Evolutionary conservation across 139 green algal genomes (phyloP).

Genomic region (Chlamydomonas sphaeroides): DNA sequence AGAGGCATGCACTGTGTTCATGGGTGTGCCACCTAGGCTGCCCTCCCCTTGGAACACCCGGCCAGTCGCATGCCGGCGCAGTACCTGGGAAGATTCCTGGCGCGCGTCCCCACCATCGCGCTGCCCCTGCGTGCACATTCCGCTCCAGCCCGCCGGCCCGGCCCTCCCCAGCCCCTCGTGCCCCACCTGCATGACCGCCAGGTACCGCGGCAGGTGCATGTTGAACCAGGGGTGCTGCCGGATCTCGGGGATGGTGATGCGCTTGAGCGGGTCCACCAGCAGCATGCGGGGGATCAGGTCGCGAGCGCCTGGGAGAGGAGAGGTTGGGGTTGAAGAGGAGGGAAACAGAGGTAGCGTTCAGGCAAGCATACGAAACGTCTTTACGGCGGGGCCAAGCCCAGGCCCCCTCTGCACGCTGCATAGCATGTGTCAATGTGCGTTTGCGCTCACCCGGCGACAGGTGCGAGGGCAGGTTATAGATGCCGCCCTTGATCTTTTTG

Average conservation of each 20-base stretch:
- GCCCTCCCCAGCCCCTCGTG: background rate
- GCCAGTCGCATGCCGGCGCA: too few species aligned
- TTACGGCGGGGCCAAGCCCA: background rate
- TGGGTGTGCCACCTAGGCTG: too few species aligned
- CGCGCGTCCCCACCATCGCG: background rate
- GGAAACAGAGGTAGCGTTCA: too few species aligned
- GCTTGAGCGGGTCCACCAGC: conserved; percentile 98
- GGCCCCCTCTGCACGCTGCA: too few species aligned
- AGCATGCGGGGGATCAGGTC: conserved; percentile 99
- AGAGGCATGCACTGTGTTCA: background rate
- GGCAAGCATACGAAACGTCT: too few species aligned
- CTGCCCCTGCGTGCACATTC: background rate
- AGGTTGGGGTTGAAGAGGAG: background rate
- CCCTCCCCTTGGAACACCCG: too few species aligned
- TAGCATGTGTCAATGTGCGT: too few species aligned
- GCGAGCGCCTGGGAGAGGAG: conserved; percentile 73
- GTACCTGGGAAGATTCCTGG: too few species aligned
- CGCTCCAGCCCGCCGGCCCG: too few species aligned
- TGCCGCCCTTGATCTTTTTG: conserved; percentile 98
- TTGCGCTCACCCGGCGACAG: conserved; percentile 78
- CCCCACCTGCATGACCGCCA: conserved; percentile 91
- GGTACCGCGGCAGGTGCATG: conserved; percentile 94
- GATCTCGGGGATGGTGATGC: conserved; percentile 99
- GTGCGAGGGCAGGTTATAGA: conserved; percentile 97
- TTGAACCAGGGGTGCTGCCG: conserved; percentile 96